Conservation (phyloP, 2,329 filamentous ascomycete species). For the Cladophialophora psammophila region DNA sequence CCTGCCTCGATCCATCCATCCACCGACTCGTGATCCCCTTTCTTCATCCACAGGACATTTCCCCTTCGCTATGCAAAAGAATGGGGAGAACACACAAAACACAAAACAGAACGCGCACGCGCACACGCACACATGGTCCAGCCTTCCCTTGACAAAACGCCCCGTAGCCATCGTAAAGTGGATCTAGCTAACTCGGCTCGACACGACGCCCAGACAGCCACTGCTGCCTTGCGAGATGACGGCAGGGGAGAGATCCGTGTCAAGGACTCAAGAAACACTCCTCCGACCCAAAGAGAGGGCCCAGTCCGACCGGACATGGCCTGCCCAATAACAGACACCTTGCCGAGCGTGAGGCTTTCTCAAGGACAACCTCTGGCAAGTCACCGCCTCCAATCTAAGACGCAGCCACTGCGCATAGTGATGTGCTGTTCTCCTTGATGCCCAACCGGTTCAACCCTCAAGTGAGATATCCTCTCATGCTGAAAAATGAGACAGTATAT, state of each 20-base stretch:
- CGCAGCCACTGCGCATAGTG: too few relatives aligned
- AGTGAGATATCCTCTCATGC: slow-evolving; percentile 1
- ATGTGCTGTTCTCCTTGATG: not conserved
- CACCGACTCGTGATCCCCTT: not conserved
- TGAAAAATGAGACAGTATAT: not conserved
- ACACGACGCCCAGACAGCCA: not conserved
- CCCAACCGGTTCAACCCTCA: not conserved
- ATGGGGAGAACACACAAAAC: not conserved
- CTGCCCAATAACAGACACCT: not conserved
- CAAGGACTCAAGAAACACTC: not conserved
- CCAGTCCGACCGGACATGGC: not conserved
- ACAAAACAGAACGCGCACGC: not conserved
- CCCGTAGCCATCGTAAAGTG: not conserved
- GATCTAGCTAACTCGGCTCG: not conserved
- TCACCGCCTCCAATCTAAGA: too few relatives aligned
- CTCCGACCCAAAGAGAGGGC: not conserved
- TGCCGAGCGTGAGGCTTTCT: not conserved
- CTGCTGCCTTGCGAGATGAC: not conserved
- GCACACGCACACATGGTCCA: not conserved
- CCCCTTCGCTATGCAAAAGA: slow-evolving; percentile 4
- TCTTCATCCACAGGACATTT: not conserved
- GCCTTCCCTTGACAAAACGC: not conserved
- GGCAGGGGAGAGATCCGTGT: not conserved
- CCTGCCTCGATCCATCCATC: not conserved
- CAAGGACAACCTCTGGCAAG: too few relatives aligned